A percentile compares a stretch with the other conserved stretches of the same genome.
phyloP scores from a whole-genome alignment of 805 yeast genomes.

The Candida golubevii region DNA sequence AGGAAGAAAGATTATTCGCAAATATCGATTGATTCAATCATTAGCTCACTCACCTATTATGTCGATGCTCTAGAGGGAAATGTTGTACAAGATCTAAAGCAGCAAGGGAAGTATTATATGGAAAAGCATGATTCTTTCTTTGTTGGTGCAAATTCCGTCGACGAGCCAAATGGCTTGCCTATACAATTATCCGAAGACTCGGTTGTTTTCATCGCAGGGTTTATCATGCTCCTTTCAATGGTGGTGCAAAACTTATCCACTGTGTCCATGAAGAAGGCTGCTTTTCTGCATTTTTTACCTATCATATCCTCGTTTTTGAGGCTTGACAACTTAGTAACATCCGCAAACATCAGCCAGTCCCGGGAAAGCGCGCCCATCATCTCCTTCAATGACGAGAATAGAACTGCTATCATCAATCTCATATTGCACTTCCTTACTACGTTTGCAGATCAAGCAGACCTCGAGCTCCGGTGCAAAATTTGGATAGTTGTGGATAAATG shows the following conservation, averaged over 20 bases:
- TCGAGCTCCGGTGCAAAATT: conserved; percentile 40
- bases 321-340: conserved; percentile 35
- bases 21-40: conserved; percentile 54
- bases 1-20: conserved; percentile 39
- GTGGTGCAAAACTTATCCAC: conserved; percentile 27
- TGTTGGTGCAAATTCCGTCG: conserved; percentile 7
- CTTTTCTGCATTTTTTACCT: conserved; percentile 33
- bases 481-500: conserved; percentile 74
- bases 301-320: conserved; percentile 32
- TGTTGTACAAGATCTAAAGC: conserved; percentile 21
- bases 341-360: conserved; percentile 6
- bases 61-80: conserved; percentile 41
- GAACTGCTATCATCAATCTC: conserved; percentile 32
- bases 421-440: conserved; percentile 47
- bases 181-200: conserved; percentile 77
- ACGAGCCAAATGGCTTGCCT: conserved; percentile 21
- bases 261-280: conserved; percentile 21
- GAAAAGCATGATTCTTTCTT: conserved; percentile 31
- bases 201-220: conserved; percentile 66
- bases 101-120: conserved; percentile 27
- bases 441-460: conserved; percentile 42
- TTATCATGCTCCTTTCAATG: conserved; percentile 55
- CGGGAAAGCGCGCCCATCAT: conserved; percentile 20
- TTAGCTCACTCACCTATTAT: conserved; percentile 52
- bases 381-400: conserved; percentile 31